Conservation (phyloP, 371 early-diverging fungal species). For the Coemansia sp. region DNA sequence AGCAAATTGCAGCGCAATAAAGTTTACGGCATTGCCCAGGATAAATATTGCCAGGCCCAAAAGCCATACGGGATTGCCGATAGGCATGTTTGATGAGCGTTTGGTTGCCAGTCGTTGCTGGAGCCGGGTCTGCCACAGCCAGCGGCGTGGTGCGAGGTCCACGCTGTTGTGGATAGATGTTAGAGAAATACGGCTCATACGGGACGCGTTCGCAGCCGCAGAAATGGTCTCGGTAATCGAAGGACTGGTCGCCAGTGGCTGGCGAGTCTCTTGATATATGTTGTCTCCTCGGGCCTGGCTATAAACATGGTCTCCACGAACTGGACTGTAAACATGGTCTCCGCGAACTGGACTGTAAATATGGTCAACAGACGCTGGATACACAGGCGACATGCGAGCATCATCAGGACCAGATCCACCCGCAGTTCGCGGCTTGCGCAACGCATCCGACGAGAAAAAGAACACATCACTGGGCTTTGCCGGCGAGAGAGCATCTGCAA, state of each 20-base stretch:
- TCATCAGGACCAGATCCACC: not conserved
- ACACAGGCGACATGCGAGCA: not conserved
- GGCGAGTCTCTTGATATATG: not conserved
- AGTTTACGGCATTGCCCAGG: slow-evolving; percentile 73
- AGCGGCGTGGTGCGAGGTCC: not conserved
- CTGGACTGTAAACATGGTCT: not conserved
- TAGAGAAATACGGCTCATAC: slow-evolving; percentile 6
- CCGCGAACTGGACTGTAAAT: not conserved
- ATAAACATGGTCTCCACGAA: too few relatives aligned
- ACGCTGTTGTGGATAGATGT: not conserved
- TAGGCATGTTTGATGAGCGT: slow-evolving; percentile 13
- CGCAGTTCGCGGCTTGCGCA: slow-evolving; percentile 1
- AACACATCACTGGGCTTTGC: slow-evolving; percentile 6
- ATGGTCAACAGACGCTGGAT: not conserved
- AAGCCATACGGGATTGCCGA: slow-evolving; percentile 55
- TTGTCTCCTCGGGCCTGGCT: too few relatives aligned
- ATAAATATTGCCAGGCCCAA: slow-evolving; percentile 70
- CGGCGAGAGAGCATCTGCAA: slow-evolving; percentile 18
- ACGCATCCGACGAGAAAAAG: slow-evolving; percentile 16
- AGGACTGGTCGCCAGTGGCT: not conserved
- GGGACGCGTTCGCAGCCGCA: not conserved
- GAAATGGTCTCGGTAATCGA: not conserved
- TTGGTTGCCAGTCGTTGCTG: not conserved
- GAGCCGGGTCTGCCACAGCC: not conserved
- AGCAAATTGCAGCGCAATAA: slow-evolving; percentile 79